Conservation (phyloP, 352 stramenopile genomes). For the Hyaloperonospora brassicae region DNA sequence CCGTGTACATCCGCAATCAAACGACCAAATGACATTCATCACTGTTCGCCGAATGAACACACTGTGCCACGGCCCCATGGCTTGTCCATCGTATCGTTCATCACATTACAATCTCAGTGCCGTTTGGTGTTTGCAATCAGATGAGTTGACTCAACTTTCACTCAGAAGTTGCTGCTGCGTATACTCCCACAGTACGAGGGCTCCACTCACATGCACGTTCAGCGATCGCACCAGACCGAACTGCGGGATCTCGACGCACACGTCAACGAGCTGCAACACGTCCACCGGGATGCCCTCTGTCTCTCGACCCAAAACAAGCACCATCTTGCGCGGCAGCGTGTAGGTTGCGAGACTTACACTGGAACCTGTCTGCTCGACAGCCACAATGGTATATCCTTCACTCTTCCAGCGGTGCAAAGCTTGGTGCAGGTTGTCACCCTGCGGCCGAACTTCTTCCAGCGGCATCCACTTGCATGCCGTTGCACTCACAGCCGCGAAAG, state of each 20-base stretch:
- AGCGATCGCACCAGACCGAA: conserved; percentile 94
- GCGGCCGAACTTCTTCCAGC: conserved; percentile 82
- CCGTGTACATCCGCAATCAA: too few relatives aligned
- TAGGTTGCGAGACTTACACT: conserved; percentile 82
- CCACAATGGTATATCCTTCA: conserved; percentile 89
- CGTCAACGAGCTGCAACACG: conserved; percentile 91
- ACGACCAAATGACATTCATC: too few relatives aligned
- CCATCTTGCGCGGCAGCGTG: conserved; percentile 83
- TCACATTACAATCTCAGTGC: too few relatives aligned
- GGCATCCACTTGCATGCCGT: conserved; percentile 93
- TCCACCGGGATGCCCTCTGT: conserved; percentile 95
- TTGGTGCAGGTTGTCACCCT: conserved; percentile 28
- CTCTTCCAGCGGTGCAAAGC: conserved; percentile 60
- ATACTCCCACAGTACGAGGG: conserved; percentile 94
- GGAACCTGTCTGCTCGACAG: conserved; percentile 91
- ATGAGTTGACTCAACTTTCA: conserved; percentile 1
- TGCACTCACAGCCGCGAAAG: conserved; percentile 88
- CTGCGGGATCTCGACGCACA: conserved; percentile 97
- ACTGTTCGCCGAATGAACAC: too few relatives aligned
- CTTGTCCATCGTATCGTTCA: too few relatives aligned
- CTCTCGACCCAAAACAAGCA: conserved; percentile 94
- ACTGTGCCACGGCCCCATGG: too few relatives aligned
- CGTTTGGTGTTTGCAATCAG: too few relatives aligned
- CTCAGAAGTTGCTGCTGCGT: conserved; percentile 82
- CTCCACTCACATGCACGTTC: conserved; percentile 96